Evolutionary conservation across 2,329 filamentous ascomycete genomes (phyloP).

Genomic region (Diaporthe longicolla): DNA sequence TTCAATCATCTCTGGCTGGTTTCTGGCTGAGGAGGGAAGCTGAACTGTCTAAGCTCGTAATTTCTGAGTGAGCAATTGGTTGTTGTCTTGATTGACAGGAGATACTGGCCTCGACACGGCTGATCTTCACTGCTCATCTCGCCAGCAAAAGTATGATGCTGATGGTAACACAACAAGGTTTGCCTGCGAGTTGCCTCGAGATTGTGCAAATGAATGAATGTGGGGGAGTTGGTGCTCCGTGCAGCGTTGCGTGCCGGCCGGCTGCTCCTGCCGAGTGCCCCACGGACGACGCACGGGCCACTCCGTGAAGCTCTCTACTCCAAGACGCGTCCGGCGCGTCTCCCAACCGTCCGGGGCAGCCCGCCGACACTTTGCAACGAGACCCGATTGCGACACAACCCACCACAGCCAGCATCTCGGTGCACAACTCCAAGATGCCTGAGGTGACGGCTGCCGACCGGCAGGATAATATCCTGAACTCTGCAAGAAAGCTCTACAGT

Average conservation of each 20-base stretch:
- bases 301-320: not conserved
- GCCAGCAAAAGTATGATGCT: constrained; percentile 6
- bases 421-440: not conserved
- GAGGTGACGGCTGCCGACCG: constrained; percentile 2
- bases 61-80: not conserved
- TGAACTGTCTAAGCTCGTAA: not conserved
- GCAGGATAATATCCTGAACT: constrained; percentile 2
- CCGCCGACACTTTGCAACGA: not conserved
- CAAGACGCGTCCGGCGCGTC: constrained; percentile 30
- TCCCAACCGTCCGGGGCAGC: not conserved
- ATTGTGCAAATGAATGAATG: constrained; percentile 30
- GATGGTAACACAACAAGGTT: constrained; percentile 6
- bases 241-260: not conserved
- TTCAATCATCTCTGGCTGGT: too few species aligned
- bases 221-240: constrained; percentile 9
- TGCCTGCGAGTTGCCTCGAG: not conserved
- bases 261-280: not conserved
- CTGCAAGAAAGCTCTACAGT: constrained; percentile 30
- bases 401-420: not conserved
- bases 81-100: constrained; percentile 11
- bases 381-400: not conserved
- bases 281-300: constrained; percentile 4
- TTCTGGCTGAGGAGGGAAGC: not conserved
- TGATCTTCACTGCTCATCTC: constrained; percentile 15
- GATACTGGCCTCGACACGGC: not conserved